Evolutionary conservation across 495 filamentous ascomycete species (phyloP).

Genomic region (Penicillium paxilli): DNA sequence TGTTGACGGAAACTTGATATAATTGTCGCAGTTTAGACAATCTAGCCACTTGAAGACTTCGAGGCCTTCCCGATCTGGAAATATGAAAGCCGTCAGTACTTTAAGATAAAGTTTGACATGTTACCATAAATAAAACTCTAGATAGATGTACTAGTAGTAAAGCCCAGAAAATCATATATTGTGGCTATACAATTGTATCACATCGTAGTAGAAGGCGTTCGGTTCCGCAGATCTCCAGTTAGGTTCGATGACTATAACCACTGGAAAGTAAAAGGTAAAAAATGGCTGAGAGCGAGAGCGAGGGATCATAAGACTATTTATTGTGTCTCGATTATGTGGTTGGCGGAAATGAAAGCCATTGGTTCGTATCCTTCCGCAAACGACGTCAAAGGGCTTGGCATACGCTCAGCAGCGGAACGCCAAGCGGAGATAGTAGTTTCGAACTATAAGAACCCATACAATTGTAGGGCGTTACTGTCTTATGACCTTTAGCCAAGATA

Average conservation of each 20-base stretch:
- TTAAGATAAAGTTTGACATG: not conserved
- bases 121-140: not conserved
- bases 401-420: too few relatives aligned
- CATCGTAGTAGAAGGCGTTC: not conserved
- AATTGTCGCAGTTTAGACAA: not conserved
- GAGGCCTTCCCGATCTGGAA: not conserved
- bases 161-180: not conserved
- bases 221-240: not conserved
- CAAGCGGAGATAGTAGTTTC: too few relatives aligned
- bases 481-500: too few relatives aligned
- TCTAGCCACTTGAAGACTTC: not conserved
- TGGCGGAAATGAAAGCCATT: not conserved
- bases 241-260: not conserved
- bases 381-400: too few relatives aligned
- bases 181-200: too few relatives aligned
- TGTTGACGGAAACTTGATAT: not conserved
- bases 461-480: too few relatives aligned
- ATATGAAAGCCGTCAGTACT: not conserved
- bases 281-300: not conserved
- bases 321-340: not conserved
- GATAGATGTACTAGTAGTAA: too few relatives aligned
- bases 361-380: not conserved
- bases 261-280: not conserved
- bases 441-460: too few relatives aligned
- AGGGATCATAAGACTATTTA: not conserved